Percentiles rank a stretch among this genome's conserved stretches.
Conservation (phyloP, 2,329 filamentous ascomycete genomes). For the Cyanodermella asteris region DNA sequence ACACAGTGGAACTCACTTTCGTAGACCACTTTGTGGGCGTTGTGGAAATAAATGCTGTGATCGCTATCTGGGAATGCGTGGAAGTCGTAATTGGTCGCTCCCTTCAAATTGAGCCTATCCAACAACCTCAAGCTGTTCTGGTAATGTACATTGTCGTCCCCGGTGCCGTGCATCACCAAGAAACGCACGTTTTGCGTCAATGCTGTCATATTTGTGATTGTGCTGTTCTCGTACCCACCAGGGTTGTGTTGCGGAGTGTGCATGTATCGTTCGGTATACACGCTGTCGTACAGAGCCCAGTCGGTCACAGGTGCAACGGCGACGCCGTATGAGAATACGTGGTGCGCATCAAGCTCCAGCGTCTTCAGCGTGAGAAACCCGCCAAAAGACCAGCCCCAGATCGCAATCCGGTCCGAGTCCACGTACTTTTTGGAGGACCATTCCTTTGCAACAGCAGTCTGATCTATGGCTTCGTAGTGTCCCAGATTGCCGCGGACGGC, state of each 20-base stretch:
- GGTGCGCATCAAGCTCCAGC: constrained; percentile 69
- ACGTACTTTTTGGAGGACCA: constrained; percentile 69
- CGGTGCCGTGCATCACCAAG: constrained; percentile 86
- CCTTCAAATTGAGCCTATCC: constrained; percentile 61
- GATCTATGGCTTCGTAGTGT: constrained; percentile 64
- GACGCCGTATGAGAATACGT: constrained; percentile 92
- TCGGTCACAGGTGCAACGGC: constrained; percentile 96
- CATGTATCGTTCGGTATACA: constrained; percentile 97
- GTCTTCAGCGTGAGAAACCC: constrained; percentile 92
- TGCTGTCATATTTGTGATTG: constrained; percentile 52
- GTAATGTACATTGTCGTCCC: constrained; percentile 93
- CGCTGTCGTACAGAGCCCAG: constrained; percentile 85
- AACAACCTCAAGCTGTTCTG: constrained; percentile 80
- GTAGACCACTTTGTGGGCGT: constrained; percentile 76
- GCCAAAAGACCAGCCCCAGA: constrained; percentile 98
- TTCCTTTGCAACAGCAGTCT: constrained; percentile 71
- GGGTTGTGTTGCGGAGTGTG: constrained; percentile 69
- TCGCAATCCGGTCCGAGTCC: constrained; percentile 60
- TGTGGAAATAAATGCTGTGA: constrained; percentile 87
- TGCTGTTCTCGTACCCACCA: constrained; percentile 52
- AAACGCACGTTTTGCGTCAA: constrained; percentile 64
- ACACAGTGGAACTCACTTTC: constrained; percentile 44
- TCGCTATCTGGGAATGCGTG: constrained; percentile 94
- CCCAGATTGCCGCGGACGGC: constrained; percentile 68
- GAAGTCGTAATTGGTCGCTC: constrained; percentile 83